phyloP scores from a whole-genome alignment of 352 stramenopile genomes.

The Pythium grandisporangium region DNA sequence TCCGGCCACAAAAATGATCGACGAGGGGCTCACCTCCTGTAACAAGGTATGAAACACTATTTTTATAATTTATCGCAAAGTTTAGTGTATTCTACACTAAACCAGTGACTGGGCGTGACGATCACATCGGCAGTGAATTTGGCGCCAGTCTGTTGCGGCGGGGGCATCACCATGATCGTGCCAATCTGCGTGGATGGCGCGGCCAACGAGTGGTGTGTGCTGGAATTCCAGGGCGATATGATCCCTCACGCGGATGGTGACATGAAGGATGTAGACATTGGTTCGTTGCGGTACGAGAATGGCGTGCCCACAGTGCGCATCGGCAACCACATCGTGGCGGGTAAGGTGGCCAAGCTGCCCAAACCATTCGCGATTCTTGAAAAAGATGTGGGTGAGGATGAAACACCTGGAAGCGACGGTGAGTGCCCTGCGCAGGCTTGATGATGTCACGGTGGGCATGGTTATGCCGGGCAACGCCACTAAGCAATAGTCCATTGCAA shows the following conservation, averaged over 20 bases:
- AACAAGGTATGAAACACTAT: no score
- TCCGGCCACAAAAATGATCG: no score
- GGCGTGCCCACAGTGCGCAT: conserved; percentile 72
- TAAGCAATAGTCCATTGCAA: no score
- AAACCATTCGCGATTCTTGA: conserved; percentile 74
- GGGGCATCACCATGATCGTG: conserved; percentile 37
- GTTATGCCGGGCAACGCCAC: no score
- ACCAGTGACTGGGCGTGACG: no score
- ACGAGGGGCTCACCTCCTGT: no score
- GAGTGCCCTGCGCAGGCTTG: no score
- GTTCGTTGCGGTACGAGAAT: conserved; percentile 51
- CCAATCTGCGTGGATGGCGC: conserved; percentile 53
- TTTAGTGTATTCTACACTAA: no score
- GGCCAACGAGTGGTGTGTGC: conserved; percentile 66
- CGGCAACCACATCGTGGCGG: conserved; percentile 72
- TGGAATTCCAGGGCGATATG: conserved; percentile 78
- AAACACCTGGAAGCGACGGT: no score
- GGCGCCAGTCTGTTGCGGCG: conserved; percentile 13
- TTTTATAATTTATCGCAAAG: no score
- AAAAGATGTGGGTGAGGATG: conserved; percentile 15
- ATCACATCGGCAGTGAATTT: no score
- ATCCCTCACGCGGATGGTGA: conserved; percentile 25
- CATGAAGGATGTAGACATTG: conserved; percentile 42
- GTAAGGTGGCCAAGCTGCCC: conserved; percentile 55
- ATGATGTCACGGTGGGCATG: no score